Conservation (phyloP, 148 eudicot genomes). For the Simmondsia chinensis region DNA sequence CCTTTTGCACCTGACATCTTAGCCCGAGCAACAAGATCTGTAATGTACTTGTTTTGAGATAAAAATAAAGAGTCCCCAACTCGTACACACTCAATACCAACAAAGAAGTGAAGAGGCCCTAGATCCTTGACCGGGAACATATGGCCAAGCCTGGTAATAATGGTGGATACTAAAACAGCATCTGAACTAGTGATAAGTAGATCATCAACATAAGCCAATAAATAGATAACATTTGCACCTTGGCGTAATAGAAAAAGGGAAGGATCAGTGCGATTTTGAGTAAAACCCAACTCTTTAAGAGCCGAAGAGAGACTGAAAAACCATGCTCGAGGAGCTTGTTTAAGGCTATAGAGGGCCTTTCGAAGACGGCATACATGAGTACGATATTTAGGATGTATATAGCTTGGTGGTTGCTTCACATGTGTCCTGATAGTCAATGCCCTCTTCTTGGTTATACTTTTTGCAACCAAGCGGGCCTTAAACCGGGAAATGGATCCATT, state of each 20-base stretch:
- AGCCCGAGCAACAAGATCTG: not conserved
- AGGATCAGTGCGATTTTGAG: too few relatives aligned
- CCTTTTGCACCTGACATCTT: not conserved
- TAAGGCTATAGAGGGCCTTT: not conserved
- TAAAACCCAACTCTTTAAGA: not conserved
- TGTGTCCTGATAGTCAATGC: conserved; percentile 4
- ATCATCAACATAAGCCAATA: too few relatives aligned
- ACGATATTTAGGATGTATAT: not conserved
- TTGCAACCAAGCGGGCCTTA: too few relatives aligned
- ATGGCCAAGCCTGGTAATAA: not conserved
- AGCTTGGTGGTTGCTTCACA: conserved; percentile 7
- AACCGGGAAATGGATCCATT: conserved; percentile 2
- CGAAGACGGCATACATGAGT: not conserved
- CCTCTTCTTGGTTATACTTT: conserved; percentile 1
- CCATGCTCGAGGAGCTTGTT: conserved; percentile 9
- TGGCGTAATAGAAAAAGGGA: not conserved
- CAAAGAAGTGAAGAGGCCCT: not conserved
- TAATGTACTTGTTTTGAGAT: not conserved
- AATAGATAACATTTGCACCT: too few relatives aligned
- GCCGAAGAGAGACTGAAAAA: not conserved
- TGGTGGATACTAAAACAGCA: not conserved
- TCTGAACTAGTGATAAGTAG: not conserved
- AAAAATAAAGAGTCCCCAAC: not conserved
- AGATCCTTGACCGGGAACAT: not conserved
- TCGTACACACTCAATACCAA: not conserved